Evolutionary conservation across 2,329 filamentous ascomycete genomes (phyloP).

Genomic region (Fusarium sp.): DNA sequence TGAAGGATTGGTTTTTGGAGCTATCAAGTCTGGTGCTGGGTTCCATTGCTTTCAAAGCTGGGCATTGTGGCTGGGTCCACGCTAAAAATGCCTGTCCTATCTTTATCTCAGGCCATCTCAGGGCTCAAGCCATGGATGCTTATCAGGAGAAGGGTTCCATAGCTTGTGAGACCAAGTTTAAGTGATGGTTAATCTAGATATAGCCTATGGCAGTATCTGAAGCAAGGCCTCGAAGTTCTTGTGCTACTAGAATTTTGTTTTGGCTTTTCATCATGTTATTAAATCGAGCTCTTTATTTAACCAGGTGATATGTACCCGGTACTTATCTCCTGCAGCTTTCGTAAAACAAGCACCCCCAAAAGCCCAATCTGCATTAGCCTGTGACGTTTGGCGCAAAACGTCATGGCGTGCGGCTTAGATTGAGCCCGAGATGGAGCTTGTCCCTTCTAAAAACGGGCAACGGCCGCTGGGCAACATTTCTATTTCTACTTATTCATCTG

Average conservation of each 20-base stretch:
- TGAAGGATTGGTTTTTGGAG: conserved; percentile 11
- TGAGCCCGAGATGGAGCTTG: conserved; percentile 28
- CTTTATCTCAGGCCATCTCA: conserved; percentile 34
- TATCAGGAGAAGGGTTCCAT: conserved; percentile 9
- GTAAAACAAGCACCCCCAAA: conserved; percentile 30
- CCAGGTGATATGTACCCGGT: conserved; percentile 11
- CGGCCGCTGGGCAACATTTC: background rate
- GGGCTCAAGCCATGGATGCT: conserved; percentile 1
- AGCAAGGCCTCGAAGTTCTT: background rate
- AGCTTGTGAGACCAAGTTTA: background rate
- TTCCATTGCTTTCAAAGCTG: background rate
- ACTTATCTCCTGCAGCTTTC: conserved; percentile 35
- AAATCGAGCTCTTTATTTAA: background rate
- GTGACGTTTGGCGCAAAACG: conserved; percentile 28
- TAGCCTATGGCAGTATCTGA: background rate
- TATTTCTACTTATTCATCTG: background rate
- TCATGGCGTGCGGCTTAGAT: conserved; percentile 40
- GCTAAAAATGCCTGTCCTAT: conserved; percentile 30
- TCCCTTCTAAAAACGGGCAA: conserved; percentile 25
- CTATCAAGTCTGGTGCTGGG: conserved; percentile 2
- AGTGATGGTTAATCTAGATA: background rate
- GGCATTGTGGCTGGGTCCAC: conserved; percentile 36
- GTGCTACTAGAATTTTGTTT: background rate
- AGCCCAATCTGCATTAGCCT: conserved; percentile 19
- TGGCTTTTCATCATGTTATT: background rate